Evolutionary conservation across 2,329 filamentous ascomycete species (phyloP), one percentile per base, ranked within the genome.

Genomic region (Geosmithia putterillii): DNA sequence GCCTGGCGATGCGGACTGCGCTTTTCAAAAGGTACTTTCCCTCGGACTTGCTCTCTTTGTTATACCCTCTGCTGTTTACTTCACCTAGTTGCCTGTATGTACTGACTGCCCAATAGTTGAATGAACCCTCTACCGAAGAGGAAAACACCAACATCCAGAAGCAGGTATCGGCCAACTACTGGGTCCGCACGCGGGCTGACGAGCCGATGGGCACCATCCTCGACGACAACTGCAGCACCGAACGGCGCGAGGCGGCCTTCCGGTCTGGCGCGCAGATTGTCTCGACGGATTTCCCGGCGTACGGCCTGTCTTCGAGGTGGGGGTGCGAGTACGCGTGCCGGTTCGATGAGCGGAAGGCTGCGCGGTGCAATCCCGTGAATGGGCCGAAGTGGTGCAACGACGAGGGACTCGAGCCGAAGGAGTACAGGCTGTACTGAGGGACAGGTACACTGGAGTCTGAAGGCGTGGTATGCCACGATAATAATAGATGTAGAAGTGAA

Each of bases 211-310:
- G 54, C 2, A 71, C 68, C 0, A 54, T 73, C 6, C 46, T 68
- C 17, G 20, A 28, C 2, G 53, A 57, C 39, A 56, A 57, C 43
- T 64, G 67, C 44, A 60, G 56, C 2, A 65, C 64, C 20, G 43
- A 28, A 6, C 65, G 61, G 61, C 55, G 66, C 17, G 63, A 67
- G 2, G 47, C 49, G 10, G 68, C 68, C 2, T 62, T 70, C 36
- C 46, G 55, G 39, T 70, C 67, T 39, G 69, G 67, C 7, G 69
- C 69, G 21, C 70, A 72, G 48, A 57, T 73, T 44, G 65, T 72
- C 2, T 67, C 63, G 25, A 71, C 67, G 0, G 69, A 73, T 48
- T 73, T 63, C 44, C 67, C 67, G 7, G 57, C 51, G 1, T 67
- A 64, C 47, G 69, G 69, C 1, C 64, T 69, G 66, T 63, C 60